phyloP scores from a whole-genome alignment of 306 rosid genomes.

The Echinosophora koreensis region DNA sequence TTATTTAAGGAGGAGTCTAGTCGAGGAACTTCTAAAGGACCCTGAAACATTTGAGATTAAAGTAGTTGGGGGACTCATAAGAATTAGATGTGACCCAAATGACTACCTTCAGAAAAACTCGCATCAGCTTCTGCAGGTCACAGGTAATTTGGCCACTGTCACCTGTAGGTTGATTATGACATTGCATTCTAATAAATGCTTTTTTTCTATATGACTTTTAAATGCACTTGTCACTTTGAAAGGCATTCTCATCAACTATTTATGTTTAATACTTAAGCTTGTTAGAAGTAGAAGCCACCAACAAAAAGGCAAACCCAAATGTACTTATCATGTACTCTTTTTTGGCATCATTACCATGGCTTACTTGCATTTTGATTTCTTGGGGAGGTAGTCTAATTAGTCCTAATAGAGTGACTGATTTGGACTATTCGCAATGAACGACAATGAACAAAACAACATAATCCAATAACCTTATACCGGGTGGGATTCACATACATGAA shows the following conservation, averaged over 20 bases:
- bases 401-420: neutral
- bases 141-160: slow-evolving; percentile 55
- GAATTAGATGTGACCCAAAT: slow-evolving; percentile 78
- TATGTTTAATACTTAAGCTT: slow-evolving; percentile 34
- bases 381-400: slow-evolving; percentile 1
- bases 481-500: neutral
- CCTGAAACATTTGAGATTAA: slow-evolving; percentile 66
- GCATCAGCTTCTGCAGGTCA: slow-evolving; percentile 79
- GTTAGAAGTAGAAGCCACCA: slow-evolving; percentile 19
- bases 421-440: slow-evolving; percentile 13
- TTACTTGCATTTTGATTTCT: slow-evolving; percentile 7
- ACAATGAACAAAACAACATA: slow-evolving; percentile 8
- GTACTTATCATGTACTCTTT: neutral
- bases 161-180: slow-evolving; percentile 7
- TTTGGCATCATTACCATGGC: slow-evolving; percentile 9
- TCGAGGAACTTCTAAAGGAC: slow-evolving; percentile 66
- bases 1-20: slow-evolving; percentile 69
- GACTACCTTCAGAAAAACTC: slow-evolving; percentile 86
- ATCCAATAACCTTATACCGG: neutral
- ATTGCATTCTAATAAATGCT: slow-evolving; percentile 35
- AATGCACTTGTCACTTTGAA: slow-evolving; percentile 20
- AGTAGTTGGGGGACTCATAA: slow-evolving; percentile 78
- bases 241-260: slow-evolving; percentile 20
- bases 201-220: slow-evolving; percentile 11
- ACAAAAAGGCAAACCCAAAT: neutral